Evolutionary conservation across 2,329 filamentous ascomycete genomes (phyloP), one percentile per base, ranked within the genome.

Genomic region (Fusarium sp.): DNA sequence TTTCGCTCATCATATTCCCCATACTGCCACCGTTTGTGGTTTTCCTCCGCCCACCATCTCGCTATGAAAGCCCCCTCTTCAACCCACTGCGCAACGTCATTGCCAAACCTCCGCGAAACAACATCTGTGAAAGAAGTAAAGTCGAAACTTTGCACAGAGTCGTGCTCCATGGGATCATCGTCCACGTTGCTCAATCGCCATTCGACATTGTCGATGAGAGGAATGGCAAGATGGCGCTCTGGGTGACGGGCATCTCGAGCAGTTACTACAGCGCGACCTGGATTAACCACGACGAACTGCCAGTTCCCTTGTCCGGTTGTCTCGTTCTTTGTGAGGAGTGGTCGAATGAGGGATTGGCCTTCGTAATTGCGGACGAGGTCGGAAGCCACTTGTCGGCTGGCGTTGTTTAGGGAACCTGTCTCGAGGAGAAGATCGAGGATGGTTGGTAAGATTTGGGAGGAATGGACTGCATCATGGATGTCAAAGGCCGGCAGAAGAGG

Each of bases 21-120:
- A 66, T 77, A 80, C 44, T 77, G 79, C 75, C 79, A 82, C 63
- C 79, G 77, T 63, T 78, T 80, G 38, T 72, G 73, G 55, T 81
- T 81, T 46, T 81, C 80, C 33, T 80, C 75, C 10, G 79, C 74
- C 77, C 78, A 82, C 79, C 80, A 81, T 5, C 78, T 72, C 7
- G 76, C 75, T 16, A 80, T 71, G 9, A 78, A 79, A 10, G 79
- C 76, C 0, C 76, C 80, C 51, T 79, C 78, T 45, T 82, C 77
- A 11, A 73, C 76, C 80, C 79, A 80, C 23, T 68, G 61, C 6
- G 78, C 73, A 2, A 76, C 76, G 4, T 77, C 77, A 7, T 63
- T 33, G 7, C 79, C 78, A 25, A 77, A 63, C 19, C 73, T 67
- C 10, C 58, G 21, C 48, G 78, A 55, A 2, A 81, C 70, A 18